Base-by-base conservation (phyloP, 345 rosid genomes). In the Cardamine chenopodiifolia region DNA sequence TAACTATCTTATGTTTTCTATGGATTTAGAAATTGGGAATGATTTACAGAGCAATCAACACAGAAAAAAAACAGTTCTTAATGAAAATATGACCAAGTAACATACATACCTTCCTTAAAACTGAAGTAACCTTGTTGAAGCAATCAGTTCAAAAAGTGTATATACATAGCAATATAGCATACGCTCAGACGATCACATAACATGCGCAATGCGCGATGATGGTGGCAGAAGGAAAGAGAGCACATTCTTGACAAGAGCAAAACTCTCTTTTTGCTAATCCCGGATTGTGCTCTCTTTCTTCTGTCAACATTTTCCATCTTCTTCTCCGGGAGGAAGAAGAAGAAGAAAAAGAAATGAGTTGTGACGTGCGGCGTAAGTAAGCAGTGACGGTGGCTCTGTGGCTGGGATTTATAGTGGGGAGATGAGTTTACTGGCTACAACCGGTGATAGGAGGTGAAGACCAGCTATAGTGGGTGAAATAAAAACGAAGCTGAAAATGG, bases 211-310 rank as follows among this genome's bases (percentile, higher is more conserved):
- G 50, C 34, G 40, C 44, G 23, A 58, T 28, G 81, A 76, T 78
- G 95, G 56, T 88, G 96, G 81, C 96, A 86, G 96, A 83, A 88
- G 93, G 75, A 86, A 87, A 88, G 90, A 86, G 76, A 88, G 97
- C 90, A 92, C 97, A 92, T 80, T 82, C 89, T 88, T 87, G 80
- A 77, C 91, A 88, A 76, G 81, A 79, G 73, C 85, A 83, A 89
- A 86, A 80, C 72, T 76, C 26, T 70, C 45, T 79, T 74, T 84
- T 74, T 47, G 83, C 87, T 54, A 26, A 82, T 88, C 85, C 50
- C 60, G 84, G 96, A 62, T 78, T 89, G 97, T 89, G 91, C 96
- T 85, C 93, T 78, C 96, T 92, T 94, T 92, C 97, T 92, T 92
- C 97, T 92, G 97, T 92, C 97, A 92, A 77, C 96, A 80, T 73